Conservation (phyloP, 768 basidiomycete species). For the Pilatotrama ljubarskyi region DNA sequence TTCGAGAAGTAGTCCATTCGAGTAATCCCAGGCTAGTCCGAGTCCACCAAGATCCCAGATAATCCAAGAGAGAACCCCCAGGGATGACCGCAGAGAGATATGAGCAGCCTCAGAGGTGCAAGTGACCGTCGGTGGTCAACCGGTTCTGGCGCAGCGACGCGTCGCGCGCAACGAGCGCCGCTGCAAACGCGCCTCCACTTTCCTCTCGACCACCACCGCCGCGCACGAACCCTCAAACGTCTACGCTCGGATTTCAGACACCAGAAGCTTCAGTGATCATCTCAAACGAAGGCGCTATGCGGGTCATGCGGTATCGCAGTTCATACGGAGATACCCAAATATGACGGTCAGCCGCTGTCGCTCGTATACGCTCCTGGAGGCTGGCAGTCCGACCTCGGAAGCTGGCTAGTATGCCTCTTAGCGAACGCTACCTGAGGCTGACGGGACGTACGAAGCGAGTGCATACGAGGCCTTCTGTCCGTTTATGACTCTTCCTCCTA, state of each 20-base stretch:
- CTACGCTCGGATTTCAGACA: no score
- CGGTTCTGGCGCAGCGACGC: background rate
- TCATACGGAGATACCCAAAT: no score
- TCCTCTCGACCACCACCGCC: background rate
- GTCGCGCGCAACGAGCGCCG: background rate
- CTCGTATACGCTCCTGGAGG: no score
- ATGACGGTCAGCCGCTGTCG: no score
- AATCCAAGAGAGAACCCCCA: background rate
- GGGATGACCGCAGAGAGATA: background rate
- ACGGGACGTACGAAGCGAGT: no score
- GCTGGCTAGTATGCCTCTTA: no score
- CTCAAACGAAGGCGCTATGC: no score
- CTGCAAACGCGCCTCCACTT: background rate
- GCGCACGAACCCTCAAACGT: no score
- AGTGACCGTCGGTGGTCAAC: background rate
- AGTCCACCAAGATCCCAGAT: background rate
- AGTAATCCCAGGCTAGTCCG: background rate
- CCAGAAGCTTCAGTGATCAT: no score
- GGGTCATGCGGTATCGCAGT: no score
- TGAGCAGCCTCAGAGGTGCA: background rate
- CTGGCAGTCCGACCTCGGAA: no score
- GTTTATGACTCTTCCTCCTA: background rate
- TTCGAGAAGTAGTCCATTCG: conserved; percentile 86
- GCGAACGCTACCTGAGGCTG: background rate
- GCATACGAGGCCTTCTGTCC: no score